These are phyloP conservation scores for Globisporangium barbulae DNA, from an alignment of 352 stramenopile genomes.

Conservation along the genomic window DNA sequence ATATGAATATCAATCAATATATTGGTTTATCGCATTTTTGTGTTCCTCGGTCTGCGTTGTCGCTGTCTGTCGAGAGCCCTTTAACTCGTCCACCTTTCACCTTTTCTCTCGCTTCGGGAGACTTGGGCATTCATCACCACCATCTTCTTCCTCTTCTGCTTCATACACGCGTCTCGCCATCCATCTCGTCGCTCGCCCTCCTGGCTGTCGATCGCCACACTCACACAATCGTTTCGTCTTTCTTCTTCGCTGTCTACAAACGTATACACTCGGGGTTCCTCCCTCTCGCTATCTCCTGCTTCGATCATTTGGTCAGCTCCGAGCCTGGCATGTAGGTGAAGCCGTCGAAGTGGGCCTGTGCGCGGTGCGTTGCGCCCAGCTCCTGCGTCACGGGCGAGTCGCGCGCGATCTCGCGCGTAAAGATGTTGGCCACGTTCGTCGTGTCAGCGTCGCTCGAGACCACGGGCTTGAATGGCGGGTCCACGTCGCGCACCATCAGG, in stretches of 20 bases:
- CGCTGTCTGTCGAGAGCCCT: background rate
- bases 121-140: constrained; percentile 7
- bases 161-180: constrained; percentile 5
- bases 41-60: background rate
- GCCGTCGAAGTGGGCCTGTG: constrained; percentile 88
- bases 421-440: constrained; percentile 87
- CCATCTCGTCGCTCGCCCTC: background rate
- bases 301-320: constrained; percentile 38
- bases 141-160: background rate
- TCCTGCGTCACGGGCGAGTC: constrained; percentile 89
- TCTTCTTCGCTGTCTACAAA: constrained; percentile 6
- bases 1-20: constrained; percentile 14
- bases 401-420: constrained; percentile 77
- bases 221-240: constrained; percentile 6
- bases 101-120: background rate
- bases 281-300: background rate
- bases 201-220: constrained; percentile 1
- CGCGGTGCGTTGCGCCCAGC: constrained; percentile 74
- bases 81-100: constrained; percentile 1
- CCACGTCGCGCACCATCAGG: constrained; percentile 75
- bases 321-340: constrained; percentile 91
- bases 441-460: constrained; percentile 82
- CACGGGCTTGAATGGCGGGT: constrained; percentile 84
- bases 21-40: constrained; percentile 11
- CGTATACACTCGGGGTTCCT: constrained; percentile 7